These are phyloP conservation scores for Iberis pinnata DNA, from an alignment of 345 rosid species.

Conservation along the genomic window DNA sequence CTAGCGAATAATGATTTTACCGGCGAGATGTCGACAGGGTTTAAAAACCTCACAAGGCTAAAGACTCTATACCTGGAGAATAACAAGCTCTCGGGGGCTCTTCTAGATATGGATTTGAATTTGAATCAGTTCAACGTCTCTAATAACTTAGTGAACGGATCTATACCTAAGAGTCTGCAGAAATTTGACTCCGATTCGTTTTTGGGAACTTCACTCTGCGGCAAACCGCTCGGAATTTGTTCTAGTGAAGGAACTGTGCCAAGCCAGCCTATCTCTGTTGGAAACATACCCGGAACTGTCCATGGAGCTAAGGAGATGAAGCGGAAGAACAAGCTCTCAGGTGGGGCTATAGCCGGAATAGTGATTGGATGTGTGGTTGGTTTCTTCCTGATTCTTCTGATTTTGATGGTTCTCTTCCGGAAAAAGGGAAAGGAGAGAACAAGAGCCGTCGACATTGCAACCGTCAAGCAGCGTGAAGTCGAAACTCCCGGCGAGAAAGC, in stretches of 20 bases:
- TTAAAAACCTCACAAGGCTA: constrained; percentile 61
- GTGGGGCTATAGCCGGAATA: constrained; percentile 83
- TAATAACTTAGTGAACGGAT: constrained; percentile 68
- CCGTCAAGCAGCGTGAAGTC: constrained; percentile 49
- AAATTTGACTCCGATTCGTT: constrained; percentile 47
- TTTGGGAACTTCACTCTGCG: constrained; percentile 72
- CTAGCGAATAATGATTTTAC: constrained; percentile 57
- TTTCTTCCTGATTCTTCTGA: constrained; percentile 38
- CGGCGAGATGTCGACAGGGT: constrained; percentile 52
- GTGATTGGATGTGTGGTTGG: constrained; percentile 71
- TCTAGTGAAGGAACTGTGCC: constrained; percentile 37
- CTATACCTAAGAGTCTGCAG: constrained; percentile 48
- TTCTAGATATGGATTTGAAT: constrained; percentile 38
- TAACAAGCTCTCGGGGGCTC: constrained; percentile 55
- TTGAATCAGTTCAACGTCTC: constrained; percentile 79
- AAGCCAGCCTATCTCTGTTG: constrained; percentile 37
- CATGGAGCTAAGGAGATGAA: constrained; percentile 9
- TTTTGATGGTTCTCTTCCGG: constrained; percentile 53
- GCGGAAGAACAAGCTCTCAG: constrained; percentile 57
- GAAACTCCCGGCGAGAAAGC: constrained; percentile 54
- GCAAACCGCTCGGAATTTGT: constrained; percentile 53
- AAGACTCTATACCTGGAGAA: constrained; percentile 64
- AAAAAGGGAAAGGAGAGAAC: constrained; percentile 46
- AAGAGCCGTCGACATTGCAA: constrained; percentile 55
- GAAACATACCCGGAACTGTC: constrained; percentile 23